Base-by-base conservation (phyloP, 2,329 filamentous ascomycete genomes). In the Fusarium longipes region DNA sequence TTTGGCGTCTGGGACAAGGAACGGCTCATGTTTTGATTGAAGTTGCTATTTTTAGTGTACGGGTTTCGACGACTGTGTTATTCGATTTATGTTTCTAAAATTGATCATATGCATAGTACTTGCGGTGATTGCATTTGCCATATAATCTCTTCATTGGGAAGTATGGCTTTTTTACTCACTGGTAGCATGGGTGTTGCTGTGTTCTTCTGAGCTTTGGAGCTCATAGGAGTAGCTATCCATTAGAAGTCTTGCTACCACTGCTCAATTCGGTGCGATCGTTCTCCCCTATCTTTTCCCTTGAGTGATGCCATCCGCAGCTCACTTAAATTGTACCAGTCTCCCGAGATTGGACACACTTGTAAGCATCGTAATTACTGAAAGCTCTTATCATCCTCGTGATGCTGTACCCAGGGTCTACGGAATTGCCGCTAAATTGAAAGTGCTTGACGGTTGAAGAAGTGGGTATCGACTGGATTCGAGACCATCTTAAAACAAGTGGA, bases 1-100 rank as follows among this genome's bases (percentile, higher is more conserved):
- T 70, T 72, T 65, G 75, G 74, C 75, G 75, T 75, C 68, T 67
- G 73, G 74, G 60, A 73, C 49, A 67, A 74, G 67, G 57, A 72
- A 75, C 62, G 65, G 68, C 61, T 73, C 67, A 60, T 63, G 68
- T 68, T 60, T 64, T 68, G 65, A 60, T 68, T 70, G 65, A 67
- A 50, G 65, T 67, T 73, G 65, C 51, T 66, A 59, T 54, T 56
- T 54, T 64, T 64, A 61, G 57, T 36, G 48, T 38, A 65, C 29
- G 45, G 53, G 57, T 62, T 57, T 70, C 30, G 50, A 54, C 45
- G 60, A 54, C 40, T 57, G 42, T 38, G 49, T 70, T 72, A 58
- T 65, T 55, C 42, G 44, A 57, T 58, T 58, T 64, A 63, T 43
- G 49, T 52, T 30, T 42, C 47, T 47, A 50, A 59, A 60, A 50